A percentile compares a stretch with the other conserved stretches of the same genome.
Conservation (phyloP, 768 basidiomycete species). For the Leccinum aurantiacum region DNA sequence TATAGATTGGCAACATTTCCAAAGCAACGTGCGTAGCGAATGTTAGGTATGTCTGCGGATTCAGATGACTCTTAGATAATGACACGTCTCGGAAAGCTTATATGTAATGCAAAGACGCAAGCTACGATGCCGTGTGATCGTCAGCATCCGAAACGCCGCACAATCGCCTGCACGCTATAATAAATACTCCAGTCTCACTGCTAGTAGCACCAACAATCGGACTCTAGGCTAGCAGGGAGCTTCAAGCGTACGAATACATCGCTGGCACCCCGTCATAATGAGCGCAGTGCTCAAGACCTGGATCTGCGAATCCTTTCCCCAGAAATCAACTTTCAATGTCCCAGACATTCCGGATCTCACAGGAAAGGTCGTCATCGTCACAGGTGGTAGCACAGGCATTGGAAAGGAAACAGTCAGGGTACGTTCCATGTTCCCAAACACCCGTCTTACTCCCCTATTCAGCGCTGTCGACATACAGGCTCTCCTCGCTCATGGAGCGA, state of each 20-base stretch:
- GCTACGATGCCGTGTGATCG: too few relatives aligned
- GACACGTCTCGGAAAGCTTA: too few relatives aligned
- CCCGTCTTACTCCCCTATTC: neutral
- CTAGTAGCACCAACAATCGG: too few relatives aligned
- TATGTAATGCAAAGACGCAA: too few relatives aligned
- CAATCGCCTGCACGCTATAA: neutral
- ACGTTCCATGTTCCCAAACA: neutral
- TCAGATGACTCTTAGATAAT: too few relatives aligned
- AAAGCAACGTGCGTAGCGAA: too few relatives aligned
- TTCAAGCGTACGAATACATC: neutral
- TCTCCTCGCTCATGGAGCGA: slow-evolving; percentile 34
- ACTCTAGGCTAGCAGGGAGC: too few relatives aligned
- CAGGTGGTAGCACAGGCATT: slow-evolving; percentile 35
- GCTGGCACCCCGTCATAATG: slow-evolving; percentile 8
- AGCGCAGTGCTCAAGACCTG: slow-evolving; percentile 1
- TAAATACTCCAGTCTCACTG: neutral
- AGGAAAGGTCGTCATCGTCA: slow-evolving; percentile 36
- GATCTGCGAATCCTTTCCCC: slow-evolving; percentile 18
- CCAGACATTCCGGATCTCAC: slow-evolving; percentile 36
- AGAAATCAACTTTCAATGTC: slow-evolving; percentile 27
- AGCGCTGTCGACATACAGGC: slow-evolving; percentile 7
- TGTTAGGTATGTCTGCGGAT: too few relatives aligned
- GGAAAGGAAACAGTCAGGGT: slow-evolving; percentile 28
- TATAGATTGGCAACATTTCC: too few relatives aligned
- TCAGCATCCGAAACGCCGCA: neutral